phyloP scores from a whole-genome alignment of 441 rosid species.

The Populus hybrid region DNA sequence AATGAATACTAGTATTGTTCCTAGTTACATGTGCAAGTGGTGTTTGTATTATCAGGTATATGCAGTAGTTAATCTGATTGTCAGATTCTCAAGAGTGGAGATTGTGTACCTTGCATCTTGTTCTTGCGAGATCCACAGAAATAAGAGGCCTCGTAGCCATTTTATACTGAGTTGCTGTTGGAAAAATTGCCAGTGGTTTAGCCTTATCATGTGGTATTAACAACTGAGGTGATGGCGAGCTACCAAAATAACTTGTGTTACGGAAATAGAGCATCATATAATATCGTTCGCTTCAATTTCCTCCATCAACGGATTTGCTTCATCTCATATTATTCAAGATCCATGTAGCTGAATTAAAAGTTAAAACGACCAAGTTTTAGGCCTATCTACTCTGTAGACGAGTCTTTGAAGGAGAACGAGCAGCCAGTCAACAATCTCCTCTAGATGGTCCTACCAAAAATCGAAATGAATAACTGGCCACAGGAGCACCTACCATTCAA shows the following conservation, averaged over 20 bases:
- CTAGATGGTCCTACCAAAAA: slow-evolving; percentile 1
- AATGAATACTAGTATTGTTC: not conserved
- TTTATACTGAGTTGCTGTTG: not conserved
- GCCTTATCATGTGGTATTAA: not conserved
- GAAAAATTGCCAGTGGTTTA: not conserved
- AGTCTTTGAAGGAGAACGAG: slow-evolving; percentile 27
- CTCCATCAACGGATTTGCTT: not conserved
- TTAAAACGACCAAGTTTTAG: not conserved
- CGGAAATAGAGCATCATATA: not conserved
- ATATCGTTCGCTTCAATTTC: not conserved
- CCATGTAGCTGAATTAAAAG: not conserved
- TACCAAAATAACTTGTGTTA: not conserved
- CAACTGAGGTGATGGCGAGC: not conserved
- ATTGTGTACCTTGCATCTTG: not conserved
- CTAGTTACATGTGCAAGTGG: no score
- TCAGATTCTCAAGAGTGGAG: not conserved
- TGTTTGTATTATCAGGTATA: no score
- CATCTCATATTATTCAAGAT: not conserved
- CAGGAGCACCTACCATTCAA: slow-evolving; percentile 40
- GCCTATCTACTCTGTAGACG: slow-evolving; percentile 5
- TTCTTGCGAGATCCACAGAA: not conserved
- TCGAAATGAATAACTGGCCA: not conserved
- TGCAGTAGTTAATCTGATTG: not conserved
- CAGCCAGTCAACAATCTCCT: slow-evolving; percentile 16
- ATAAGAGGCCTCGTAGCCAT: not conserved